Evolutionary conservation across 768 basidiomycete species (phyloP), one percentile per base, ranked within the genome.

Genomic region (Favolaschia claudopus): DNA sequence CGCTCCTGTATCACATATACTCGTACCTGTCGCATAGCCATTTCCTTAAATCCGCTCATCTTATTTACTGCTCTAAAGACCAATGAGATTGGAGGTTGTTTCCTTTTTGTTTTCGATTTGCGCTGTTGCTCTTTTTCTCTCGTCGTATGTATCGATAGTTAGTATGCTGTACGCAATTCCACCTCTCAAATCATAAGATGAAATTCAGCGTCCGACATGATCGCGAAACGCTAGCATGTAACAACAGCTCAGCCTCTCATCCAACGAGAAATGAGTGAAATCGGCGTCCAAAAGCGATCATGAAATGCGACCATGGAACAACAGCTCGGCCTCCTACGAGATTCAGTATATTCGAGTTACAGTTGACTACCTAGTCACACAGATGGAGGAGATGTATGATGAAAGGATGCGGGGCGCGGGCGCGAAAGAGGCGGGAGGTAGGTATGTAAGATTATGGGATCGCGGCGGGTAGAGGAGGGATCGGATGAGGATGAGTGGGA

Each of bases 1-100:
- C 59, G 48, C 52, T 42, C 59, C 58, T 66, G 64, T 66, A 66
- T 66, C 64, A 48, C n/a, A n/a, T 43, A 43, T 66, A 66, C 52
- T 52, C 55, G 56, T 54, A 52, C 60, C 57, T 65, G 64, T 66
- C 51, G 33, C 53, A 44, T 20, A 44, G 34, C 43, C 59, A 49
- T 49, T 39, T 53, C 33, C 59, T 43, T 54, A 60, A 52, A 60
- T 29, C 59, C 59, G 59, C 39, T 34, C 53, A 60, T 60, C 59
- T 55, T 47, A 53, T 54, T 42, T 42, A 31, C 24, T 12, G 33
- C 37, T 40, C 39, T 44, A 25, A 43, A 54, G 52, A 54, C 29
- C 49, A 60, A 60, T 60, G 53, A 60, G 52, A 60, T n/a, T n/a
- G n/a, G n/a, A n/a, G n/a, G n/a, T n/a, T n/a, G n/a, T n/a, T n/a